phyloP scores from a whole-genome alignment of 2,329 filamentous ascomycete genomes.

The Zarea fungicola region DNA sequence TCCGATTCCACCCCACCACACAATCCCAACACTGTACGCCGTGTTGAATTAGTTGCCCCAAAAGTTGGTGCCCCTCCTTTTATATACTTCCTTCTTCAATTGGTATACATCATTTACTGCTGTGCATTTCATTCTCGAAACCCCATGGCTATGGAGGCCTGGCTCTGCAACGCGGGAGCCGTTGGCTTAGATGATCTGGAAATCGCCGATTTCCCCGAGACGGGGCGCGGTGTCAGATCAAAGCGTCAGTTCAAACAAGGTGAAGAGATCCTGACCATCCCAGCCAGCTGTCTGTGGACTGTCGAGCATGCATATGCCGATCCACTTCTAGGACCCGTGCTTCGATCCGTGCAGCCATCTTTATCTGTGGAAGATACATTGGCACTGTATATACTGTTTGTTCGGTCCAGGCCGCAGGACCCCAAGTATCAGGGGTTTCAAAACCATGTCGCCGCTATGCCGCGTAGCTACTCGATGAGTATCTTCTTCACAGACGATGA shows the following conservation, averaged over 20 bases:
- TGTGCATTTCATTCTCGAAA: too few relatives aligned
- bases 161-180: conserved; percentile 27
- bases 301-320: conserved; percentile 27
- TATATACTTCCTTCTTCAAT: too few relatives aligned
- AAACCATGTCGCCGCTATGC: conserved; percentile 25
- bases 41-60: too few relatives aligned
- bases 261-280: conserved; percentile 29
- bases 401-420: conserved; percentile 24
- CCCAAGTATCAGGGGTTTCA: conserved; percentile 24
- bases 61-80: too few relatives aligned
- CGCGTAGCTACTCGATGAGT: conserved; percentile 28
- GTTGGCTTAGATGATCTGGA: conserved; percentile 26
- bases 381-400: conserved; percentile 29
- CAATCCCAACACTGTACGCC: too few relatives aligned
- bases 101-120: too few relatives aligned
- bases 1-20: too few relatives aligned
- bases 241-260: conserved; percentile 26
- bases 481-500: conserved; percentile 30
- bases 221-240: conserved; percentile 27
- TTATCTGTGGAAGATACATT: conserved; percentile 30
- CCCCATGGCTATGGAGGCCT: conserved; percentile 30
- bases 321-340: conserved; percentile 25
- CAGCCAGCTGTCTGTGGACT: conserved; percentile 26
- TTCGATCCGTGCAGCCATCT: conserved; percentile 25
- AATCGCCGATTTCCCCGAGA: conserved; percentile 27